A percentile compares a stretch with the other conserved stretches of the same genome.
These are phyloP conservation scores for Suhomyces terraborum DNA, from an alignment of 1,139 yeast genomes.

Conservation along the genomic window DNA sequence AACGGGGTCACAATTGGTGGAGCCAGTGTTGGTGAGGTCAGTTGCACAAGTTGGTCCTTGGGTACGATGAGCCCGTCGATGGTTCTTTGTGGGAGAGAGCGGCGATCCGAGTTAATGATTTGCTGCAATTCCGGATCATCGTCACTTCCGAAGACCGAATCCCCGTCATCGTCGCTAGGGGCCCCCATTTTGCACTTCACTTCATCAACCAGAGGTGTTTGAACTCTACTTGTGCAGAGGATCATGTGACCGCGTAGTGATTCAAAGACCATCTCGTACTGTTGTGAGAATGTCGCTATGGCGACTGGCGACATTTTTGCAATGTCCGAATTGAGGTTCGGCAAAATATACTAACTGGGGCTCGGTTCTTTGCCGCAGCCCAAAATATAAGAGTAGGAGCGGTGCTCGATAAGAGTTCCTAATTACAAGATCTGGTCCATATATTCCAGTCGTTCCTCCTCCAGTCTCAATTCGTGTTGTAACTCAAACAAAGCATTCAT, in stretches of 20 bases:
- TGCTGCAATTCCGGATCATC: slow-evolving; percentile 17
- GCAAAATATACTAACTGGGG: slow-evolving; percentile 10
- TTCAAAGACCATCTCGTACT: background rate
- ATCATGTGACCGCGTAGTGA: slow-evolving; percentile 1
- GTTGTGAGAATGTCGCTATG: background rate
- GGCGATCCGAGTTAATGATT: slow-evolving; percentile 7
- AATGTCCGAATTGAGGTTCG: slow-evolving; percentile 10
- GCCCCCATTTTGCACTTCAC: slow-evolving; percentile 2
- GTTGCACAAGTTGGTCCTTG: background rate
- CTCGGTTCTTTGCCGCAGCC: slow-evolving; percentile 1
- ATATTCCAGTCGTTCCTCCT: no score
- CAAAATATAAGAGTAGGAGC: slow-evolving; percentile 1
- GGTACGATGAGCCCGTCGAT: slow-evolving; percentile 14
- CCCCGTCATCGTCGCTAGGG: slow-evolving; percentile 7
- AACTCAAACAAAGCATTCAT: no score
- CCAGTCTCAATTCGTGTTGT: no score
- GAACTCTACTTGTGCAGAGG: background rate
- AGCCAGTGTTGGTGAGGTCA: background rate
- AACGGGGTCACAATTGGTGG: background rate
- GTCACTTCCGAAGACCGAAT: slow-evolving; percentile 11
- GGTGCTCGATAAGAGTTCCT: no score
- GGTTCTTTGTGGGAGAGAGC: slow-evolving; percentile 17
- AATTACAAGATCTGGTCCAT: no score
- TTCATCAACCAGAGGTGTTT: background rate
- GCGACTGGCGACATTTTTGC: slow-evolving; percentile 10